Percentiles rank a stretch among this genome's conserved stretches.
phyloP scores from a whole-genome alignment of 768 basidiomycete genomes.

The Lyophyllum atratum region DNA sequence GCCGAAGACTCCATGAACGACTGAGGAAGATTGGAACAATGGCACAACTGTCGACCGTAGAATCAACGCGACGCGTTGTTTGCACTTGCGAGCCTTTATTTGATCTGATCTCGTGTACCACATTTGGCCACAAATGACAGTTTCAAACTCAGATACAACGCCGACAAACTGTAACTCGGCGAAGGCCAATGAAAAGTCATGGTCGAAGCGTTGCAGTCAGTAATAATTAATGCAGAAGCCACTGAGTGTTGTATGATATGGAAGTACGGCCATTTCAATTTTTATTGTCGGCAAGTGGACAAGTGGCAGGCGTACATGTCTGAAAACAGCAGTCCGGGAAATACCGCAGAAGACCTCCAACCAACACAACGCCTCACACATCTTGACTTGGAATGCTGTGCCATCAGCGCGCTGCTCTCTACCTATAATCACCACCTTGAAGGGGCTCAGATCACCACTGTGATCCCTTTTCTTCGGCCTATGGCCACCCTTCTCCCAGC shows the following conservation, averaged over 20 bases:
- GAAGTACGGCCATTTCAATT: neutral
- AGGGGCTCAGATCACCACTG: neutral
- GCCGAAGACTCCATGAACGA: slow-evolving; percentile 57
- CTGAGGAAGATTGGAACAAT: neutral
- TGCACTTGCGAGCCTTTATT: slow-evolving; percentile 3
- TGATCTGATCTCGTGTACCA: slow-evolving; percentile 16
- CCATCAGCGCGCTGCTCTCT: slow-evolving; percentile 9
- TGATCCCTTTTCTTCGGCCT: slow-evolving; percentile 6
- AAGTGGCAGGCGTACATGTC: slow-evolving; percentile 14
- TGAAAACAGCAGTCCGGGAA: slow-evolving; percentile 32
- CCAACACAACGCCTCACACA: slow-evolving; percentile 14
- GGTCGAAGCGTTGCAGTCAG: neutral
- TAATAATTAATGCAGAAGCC: neutral
- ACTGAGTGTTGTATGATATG: neutral
- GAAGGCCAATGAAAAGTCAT: slow-evolving; percentile 13
- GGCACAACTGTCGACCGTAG: neutral
- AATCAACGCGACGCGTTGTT: slow-evolving; percentile 24
- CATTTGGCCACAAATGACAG: slow-evolving; percentile 12
- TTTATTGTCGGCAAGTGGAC: neutral
- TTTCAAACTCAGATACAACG: slow-evolving; percentile 35
- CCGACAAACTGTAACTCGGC: slow-evolving; percentile 1
- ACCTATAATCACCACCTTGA: slow-evolving; percentile 16
- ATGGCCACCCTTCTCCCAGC: slow-evolving; percentile 10
- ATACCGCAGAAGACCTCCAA: slow-evolving; percentile 27
- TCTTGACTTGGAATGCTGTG: slow-evolving; percentile 19